phyloP scores from a whole-genome alignment of 2,329 filamentous ascomycete genomes.

The Aspergillus pseudonomiae region DNA sequence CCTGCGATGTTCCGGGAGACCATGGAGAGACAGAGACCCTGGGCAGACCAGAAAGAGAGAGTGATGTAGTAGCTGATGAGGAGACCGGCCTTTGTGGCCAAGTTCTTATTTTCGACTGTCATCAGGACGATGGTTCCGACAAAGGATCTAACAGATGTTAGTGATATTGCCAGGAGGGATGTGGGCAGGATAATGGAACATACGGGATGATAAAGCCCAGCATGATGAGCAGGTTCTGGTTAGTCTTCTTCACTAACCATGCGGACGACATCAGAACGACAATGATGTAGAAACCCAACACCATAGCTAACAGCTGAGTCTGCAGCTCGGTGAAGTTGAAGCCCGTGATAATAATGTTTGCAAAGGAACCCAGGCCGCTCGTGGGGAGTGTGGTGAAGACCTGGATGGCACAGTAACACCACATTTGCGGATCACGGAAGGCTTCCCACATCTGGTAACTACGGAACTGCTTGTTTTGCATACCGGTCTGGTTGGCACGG shows the following conservation, averaged over 20 bases:
- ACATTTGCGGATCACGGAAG: slow-evolving; percentile 67
- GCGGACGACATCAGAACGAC: slow-evolving; percentile 67
- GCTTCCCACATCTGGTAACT: slow-evolving; percentile 60
- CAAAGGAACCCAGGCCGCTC: slow-evolving; percentile 71
- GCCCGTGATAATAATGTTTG: slow-evolving; percentile 72
- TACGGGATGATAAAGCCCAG: slow-evolving; percentile 66
- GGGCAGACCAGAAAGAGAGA: slow-evolving; percentile 75
- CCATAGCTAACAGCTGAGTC: slow-evolving; percentile 73
- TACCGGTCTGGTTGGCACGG: slow-evolving; percentile 62
- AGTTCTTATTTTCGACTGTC: slow-evolving; percentile 63
- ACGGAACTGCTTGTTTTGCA: slow-evolving; percentile 61
- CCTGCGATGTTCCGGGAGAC: slow-evolving; percentile 71
- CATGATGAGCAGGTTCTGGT: slow-evolving; percentile 72
- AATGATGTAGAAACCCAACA: slow-evolving; percentile 74
- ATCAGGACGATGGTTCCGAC: slow-evolving; percentile 73
- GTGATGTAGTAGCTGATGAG: slow-evolving; percentile 76
- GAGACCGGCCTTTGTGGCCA: slow-evolving; percentile 65
- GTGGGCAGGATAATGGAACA: slow-evolving; percentile 31
- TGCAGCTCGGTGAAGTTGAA: slow-evolving; percentile 68
- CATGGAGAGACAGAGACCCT: slow-evolving; percentile 68
- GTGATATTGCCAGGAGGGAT: neutral
- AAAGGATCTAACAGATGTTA: slow-evolving; percentile 57
- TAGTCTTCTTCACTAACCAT: slow-evolving; percentile 68
- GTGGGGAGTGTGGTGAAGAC: slow-evolving; percentile 75
- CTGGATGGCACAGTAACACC: slow-evolving; percentile 66